Evolutionary conservation across 108 stramenopile genomes (phyloP), one percentile per base, ranked within the genome.

Genomic region (Skeletonema tropicum): DNA sequence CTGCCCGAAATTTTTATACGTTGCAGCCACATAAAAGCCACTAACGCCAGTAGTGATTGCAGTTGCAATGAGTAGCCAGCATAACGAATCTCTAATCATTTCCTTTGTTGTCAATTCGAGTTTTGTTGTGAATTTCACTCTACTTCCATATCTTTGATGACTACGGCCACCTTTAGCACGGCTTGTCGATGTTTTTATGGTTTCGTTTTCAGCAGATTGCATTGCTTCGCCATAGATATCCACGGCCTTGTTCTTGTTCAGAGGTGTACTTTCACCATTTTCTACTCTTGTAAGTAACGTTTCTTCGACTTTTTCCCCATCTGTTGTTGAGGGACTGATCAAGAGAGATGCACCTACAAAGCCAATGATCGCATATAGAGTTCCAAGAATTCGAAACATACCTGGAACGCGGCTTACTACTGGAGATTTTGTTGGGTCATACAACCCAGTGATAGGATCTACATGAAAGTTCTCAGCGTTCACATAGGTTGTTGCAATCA

Each of bases 401-500:
- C 31, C 26, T 15, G 82, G 82, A 19, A 83, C 82, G 8, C 82
- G 71, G n/a, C 73, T 45, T 0, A 83, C 82, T 6, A 83, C 82
- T 10, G 80, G 73, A 65, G 64, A 66, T 29, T 66, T 65, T 6
- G 12, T 55, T 39, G 82, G 82, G 49, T 83, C 82, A 46, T 78
- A 83, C 3, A 83, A 32, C 13, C 82, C 82, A 11, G 80, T 74
- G 6, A 32, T 29, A 25, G 64, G n/a, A 57, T 81, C 80, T 3
- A 81, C 80, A 9, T 64, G 80, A 55, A 70, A 81, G 26, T 83
- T 77, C 39, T 83, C 82, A 8, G 45, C 57, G 42, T 83, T 83
- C 2, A 83, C 82, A 68, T 63, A 83, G n/a, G 77, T 68, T 31
- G 82, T 83, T 9, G 82, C 82, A 49, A 83, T 29, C 15, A 83